A percentile compares a stretch with the other conserved stretches of the same genome.
Evolutionary conservation across 805 yeast genomes (phyloP).

Genomic region (Nematodospora valgi): DNA sequence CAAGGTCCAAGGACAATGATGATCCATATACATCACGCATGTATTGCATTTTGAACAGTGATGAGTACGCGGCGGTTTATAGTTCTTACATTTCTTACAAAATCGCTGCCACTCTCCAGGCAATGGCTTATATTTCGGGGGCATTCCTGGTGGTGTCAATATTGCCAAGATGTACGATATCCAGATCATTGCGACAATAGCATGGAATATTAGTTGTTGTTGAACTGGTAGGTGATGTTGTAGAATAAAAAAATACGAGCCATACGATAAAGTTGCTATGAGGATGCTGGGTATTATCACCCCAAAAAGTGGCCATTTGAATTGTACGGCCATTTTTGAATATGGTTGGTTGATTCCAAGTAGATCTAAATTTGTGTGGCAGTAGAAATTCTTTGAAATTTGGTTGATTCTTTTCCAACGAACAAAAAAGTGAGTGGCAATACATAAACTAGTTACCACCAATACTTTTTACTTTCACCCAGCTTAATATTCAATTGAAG

Average conservation of each 20-base stretch:
- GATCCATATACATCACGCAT: constrained; percentile 90
- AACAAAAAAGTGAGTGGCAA: too few species aligned
- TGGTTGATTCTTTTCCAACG: background rate
- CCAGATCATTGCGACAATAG: constrained; percentile 59
- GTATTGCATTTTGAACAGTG: constrained; percentile 76
- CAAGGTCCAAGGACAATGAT: constrained; percentile 90
- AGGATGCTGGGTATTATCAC: constrained; percentile 58
- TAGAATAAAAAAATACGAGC: constrained; percentile 57
- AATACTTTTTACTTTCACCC: too few species aligned
- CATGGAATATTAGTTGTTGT: constrained; percentile 47
- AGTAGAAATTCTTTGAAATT: too few species aligned
- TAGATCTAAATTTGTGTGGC: too few species aligned
- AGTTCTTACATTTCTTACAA: constrained; percentile 68
- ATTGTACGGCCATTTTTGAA: constrained; percentile 36
- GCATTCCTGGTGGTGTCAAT: constrained; percentile 60
- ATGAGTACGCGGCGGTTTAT: constrained; percentile 81
- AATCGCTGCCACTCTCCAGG: constrained; percentile 58
- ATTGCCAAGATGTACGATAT: constrained; percentile 72
- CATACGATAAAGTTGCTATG: constrained; percentile 59
- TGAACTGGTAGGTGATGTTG: constrained; percentile 33
- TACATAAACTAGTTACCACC: too few species aligned
- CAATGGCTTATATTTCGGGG: constrained; percentile 48
- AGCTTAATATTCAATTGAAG: background rate
- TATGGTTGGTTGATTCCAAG: too few species aligned
- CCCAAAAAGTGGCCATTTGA: constrained; percentile 51